Evolutionary conservation across 441 rosid genomes (phyloP).

Genomic region (Manihot esculenta): DNA sequence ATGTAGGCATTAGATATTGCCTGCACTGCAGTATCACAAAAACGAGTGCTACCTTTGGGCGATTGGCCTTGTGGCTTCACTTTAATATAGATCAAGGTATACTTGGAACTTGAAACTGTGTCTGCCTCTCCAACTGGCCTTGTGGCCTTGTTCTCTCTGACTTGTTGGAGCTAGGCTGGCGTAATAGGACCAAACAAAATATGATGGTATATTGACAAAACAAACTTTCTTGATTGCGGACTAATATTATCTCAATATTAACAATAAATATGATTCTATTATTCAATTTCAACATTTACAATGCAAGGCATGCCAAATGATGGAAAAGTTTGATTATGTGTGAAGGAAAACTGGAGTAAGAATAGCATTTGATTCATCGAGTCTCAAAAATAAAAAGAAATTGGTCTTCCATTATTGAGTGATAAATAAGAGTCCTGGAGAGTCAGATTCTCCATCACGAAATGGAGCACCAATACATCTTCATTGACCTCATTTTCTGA

Average conservation of each 20-base stretch:
- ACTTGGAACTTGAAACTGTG: not conserved
- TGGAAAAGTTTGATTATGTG: no score
- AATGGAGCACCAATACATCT: not conserved
- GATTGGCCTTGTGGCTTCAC: not conserved
- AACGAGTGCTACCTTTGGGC: no score
- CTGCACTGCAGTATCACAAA: no score
- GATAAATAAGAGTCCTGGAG: not conserved
- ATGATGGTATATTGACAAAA: no score
- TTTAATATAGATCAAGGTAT: not conserved
- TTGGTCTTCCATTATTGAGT: not conserved
- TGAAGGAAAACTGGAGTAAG: not conserved
- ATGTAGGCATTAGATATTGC: no score
- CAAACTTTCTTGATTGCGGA: conserved; percentile 1
- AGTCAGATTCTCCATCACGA: not conserved
- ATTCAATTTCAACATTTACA: not conserved
- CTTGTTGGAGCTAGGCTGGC: not conserved
- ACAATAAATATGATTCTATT: not conserved
- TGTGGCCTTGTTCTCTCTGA: not conserved
- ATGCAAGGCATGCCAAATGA: not conserved
- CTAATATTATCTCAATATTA: not conserved
- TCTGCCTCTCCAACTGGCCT: no score
- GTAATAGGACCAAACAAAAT: not conserved
- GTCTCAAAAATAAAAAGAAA: not conserved
- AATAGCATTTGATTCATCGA: not conserved
- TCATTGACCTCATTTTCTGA: not conserved